Conservation (phyloP, 768 basidiomycete species). For the Suillus discolor region DNA sequence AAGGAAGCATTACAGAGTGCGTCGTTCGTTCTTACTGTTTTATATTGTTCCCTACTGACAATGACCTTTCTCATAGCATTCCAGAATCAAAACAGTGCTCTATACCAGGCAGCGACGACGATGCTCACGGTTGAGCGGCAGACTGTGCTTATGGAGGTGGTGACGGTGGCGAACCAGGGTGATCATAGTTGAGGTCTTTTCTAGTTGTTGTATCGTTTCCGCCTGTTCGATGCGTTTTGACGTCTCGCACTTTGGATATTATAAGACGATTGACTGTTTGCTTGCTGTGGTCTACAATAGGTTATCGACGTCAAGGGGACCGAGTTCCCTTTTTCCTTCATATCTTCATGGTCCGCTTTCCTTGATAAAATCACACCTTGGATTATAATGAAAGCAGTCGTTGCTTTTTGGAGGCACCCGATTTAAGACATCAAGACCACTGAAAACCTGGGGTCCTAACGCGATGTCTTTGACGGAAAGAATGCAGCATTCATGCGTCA, state of each 20-base stretch:
- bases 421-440: too few relatives aligned
- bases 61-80: slow-evolving; percentile 49
- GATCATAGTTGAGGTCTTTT: background rate
- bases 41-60: slow-evolving; percentile 12
- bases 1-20: slow-evolving; percentile 75
- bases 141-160: slow-evolving; percentile 34
- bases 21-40: slow-evolving; percentile 23
- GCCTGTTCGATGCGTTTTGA: background rate
- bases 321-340: background rate
- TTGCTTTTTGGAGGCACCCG: too few relatives aligned
- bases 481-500: too few relatives aligned
- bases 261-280: background rate
- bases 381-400: too few relatives aligned
- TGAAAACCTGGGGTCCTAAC: too few relatives aligned
- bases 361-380: background rate
- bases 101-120: slow-evolving; percentile 46
- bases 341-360: background rate
- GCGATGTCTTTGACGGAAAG: too few relatives aligned
- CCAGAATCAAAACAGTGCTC: slow-evolving; percentile 69
- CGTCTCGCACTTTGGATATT: background rate
- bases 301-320: background rate
- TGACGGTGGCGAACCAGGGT: background rate
- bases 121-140: slow-evolving; percentile 74
- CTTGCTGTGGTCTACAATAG: background rate
- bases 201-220: background rate